Evolutionary conservation across 208 protist species (phyloP), one percentile per base, ranked within the genome.

Genomic region (Acanthamoeba healyi): DNA sequence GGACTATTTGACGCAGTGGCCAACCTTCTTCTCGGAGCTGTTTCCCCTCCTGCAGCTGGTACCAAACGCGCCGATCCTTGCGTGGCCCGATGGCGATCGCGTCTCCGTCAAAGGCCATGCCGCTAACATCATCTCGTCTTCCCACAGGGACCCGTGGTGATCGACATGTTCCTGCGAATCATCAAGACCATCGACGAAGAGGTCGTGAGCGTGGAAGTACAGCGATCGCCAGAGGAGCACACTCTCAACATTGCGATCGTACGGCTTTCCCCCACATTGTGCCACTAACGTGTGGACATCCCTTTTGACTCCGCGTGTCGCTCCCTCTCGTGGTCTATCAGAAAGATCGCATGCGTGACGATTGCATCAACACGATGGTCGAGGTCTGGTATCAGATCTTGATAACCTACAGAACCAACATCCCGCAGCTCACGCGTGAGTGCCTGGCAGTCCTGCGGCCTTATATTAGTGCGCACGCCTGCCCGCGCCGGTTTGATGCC

Each of bases 141-240:
- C n/a, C 63, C 29, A 72, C 12, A 56, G 51, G 74, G 88, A 56
- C 79, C 77, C 14, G 58, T 65, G n/a, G 34, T 67, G 17, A 94
- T 96, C n/a, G 95, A 96, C 72, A 95, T 96, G n/a, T 96, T 96
- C 51, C 46, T 96, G 29, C 82, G 95, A 88, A 63, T 96, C 87
- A 74, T 94, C 46, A 96, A 95, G 51, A 58, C 95, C 44, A 95
- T 96, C 24, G 95, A 96, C 42, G 88, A 95, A 84, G 87, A 96
- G 65, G 93, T 96, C 10, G 95, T 96, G 7, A 94, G 89, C 46
- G 42, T 42, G 38, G 74, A 95, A 63, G 61, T 96, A 36, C n/a
- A 67, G 4, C 92, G 95, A 63, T 94, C 93, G 19, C 17, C 84
- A n/a, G 32, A 86, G 2, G 95, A 96, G 46, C 93, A 94, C 17